A percentile compares a stretch with the other conserved stretches of the same genome.
Conservation (phyloP, 345 rosid genomes). For the Eucalyptus marginata region DNA sequence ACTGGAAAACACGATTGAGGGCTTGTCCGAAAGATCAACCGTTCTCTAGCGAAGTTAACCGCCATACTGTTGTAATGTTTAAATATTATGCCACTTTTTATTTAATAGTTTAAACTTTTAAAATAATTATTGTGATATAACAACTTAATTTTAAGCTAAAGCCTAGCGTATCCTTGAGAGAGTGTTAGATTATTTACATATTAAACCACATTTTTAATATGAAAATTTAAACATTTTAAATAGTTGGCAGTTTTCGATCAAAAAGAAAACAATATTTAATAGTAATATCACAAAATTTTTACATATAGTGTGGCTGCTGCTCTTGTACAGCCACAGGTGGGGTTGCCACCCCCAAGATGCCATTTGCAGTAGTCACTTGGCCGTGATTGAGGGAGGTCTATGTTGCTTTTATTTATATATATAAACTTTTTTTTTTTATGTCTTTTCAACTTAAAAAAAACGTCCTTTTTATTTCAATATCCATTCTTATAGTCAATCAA, state of each 20-base stretch:
- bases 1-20: neutral
- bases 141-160: neutral
- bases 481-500: neutral
- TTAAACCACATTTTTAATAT: neutral
- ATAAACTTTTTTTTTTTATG: too few relatives aligned
- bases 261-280: too few relatives aligned
- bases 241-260: too few relatives aligned
- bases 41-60: fast-evolving
- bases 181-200: neutral
- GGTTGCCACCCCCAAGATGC: neutral
- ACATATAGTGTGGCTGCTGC: neutral
- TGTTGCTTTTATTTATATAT: too few relatives aligned
- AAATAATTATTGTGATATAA: too few relatives aligned
- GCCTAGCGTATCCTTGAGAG: neutral
- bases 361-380: neutral
- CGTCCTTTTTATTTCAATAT: too few relatives aligned
- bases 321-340: neutral
- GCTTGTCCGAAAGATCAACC: neutral
- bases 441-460: neutral
- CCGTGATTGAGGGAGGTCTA: neutral
- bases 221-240: neutral
- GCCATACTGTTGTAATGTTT: too few relatives aligned
- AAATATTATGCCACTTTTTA: neutral
- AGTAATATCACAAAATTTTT: neutral
- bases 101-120: too few relatives aligned